Evolutionary conservation across 2,329 filamentous ascomycete genomes (phyloP), one percentile per base, ranked within the genome.

Genomic region (Laburnicola sp.): DNA sequence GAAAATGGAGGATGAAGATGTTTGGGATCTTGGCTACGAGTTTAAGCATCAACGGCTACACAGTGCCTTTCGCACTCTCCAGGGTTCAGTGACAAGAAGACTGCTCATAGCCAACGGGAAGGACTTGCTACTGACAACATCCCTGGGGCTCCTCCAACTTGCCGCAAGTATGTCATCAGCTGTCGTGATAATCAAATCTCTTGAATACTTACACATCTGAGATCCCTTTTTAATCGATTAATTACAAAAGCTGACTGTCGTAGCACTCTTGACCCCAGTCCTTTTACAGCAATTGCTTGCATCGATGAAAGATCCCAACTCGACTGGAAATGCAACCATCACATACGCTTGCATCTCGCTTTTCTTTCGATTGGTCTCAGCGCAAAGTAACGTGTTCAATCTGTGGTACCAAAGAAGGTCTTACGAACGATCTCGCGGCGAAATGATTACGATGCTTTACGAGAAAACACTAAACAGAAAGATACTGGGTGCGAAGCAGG

Each of bases 401-500:
- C 75, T 91, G 0, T 96, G 91, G 91, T 95, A 88, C 65, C 85
- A 86, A n/a, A 83, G 91, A 57, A 85, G 92, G 53, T 84, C 84
- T 26, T 96, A 96, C 61, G 91, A 96, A 70, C 78, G 91, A 51
- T 91, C 87, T 4, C 80, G 91, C 41, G 91, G 91, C 3, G 91
- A 96, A 72, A 84, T 93, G 81, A 87, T 93, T 51, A 92, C 88
- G 11, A 91, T 90, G 82, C 79, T 92, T 9, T 91, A 90, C 63
- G 88, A 91, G 63, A 93, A 93, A 71, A 88, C 86, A 0, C 69
- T 90, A 9, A 82, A 83, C 7, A 76, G 87, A 5, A 90, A 90
- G 70, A 83, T 63, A 40, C 37, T 64, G 44, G 52, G 72, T 58
- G 34, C 63, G 59, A 51, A 69, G 66, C 50, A 69, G 62, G 30